phyloP scores from a whole-genome alignment of 495 filamentous ascomycete genomes.

The Tuber microsphaerosporum region DNA sequence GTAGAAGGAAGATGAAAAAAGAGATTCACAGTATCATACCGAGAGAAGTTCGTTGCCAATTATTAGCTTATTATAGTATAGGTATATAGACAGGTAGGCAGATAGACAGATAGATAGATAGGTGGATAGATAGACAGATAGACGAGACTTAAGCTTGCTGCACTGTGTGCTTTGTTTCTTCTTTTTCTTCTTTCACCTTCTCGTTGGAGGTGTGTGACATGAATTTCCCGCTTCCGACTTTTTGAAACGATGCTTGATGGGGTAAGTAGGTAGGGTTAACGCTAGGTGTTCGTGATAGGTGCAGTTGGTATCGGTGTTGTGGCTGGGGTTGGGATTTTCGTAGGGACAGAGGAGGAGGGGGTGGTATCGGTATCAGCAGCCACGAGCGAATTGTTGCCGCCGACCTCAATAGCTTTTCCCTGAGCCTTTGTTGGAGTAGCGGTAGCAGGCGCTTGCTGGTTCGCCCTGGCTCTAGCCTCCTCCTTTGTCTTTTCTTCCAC shows the following conservation, averaged over 20 bases:
- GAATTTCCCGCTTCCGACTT: background rate
- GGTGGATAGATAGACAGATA: background rate
- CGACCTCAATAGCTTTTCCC: slow-evolving; percentile 18
- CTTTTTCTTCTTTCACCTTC: background rate
- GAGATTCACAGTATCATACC: background rate
- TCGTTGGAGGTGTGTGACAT: background rate
- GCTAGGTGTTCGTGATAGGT: background rate
- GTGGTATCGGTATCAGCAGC: background rate
- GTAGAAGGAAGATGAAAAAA: background rate
- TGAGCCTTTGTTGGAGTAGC: slow-evolving; percentile 11
- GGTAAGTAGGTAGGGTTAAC: background rate
- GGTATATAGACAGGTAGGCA: background rate
- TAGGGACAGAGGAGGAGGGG: background rate
- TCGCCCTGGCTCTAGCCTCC: slow-evolving; percentile 32
- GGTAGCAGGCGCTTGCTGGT: slow-evolving; percentile 18
- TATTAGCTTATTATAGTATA: background rate
- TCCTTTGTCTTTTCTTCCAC: slow-evolving; percentile 38
- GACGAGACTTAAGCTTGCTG: background rate
- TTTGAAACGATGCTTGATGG: background rate
- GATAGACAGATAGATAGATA: background rate
- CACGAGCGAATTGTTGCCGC: slow-evolving; percentile 26
- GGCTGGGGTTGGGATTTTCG: background rate
- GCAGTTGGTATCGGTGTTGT: background rate
- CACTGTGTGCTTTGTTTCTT: background rate
- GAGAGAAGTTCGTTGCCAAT: background rate